Percentiles rank a stretch among this genome's conserved stretches.
phyloP scores from a whole-genome alignment of 441 rosid species.

The Euphorbia corollata region DNA sequence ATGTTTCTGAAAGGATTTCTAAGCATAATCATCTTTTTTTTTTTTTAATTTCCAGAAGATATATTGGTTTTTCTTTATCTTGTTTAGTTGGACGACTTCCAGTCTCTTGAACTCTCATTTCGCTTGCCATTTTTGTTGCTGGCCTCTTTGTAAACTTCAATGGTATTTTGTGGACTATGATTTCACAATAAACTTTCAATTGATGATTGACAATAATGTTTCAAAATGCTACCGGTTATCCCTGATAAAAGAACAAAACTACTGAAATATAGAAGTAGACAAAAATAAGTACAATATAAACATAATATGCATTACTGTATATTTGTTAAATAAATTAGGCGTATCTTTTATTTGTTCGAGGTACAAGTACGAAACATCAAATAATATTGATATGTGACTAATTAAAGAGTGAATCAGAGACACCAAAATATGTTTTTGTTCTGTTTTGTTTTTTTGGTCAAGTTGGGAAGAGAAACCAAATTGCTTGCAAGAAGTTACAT shows the following conservation, averaged over 20 bases:
- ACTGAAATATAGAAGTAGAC: background rate
- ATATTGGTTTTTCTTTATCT: slow-evolving; percentile 1
- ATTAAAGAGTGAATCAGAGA: background rate
- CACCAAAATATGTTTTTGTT: background rate
- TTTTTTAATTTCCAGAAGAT: background rate
- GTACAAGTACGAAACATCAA: no score
- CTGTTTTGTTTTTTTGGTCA: background rate
- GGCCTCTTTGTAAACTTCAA: background rate
- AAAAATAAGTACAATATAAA: no score
- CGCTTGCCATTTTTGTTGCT: background rate
- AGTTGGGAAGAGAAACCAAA: background rate
- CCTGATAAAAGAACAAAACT: no score
- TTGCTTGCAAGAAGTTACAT: background rate
- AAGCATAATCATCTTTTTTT: slow-evolving; percentile 13
- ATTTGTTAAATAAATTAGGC: no score
- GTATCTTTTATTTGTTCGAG: no score
- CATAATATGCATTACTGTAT: no score
- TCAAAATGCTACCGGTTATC: no score
- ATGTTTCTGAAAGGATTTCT: slow-evolving; percentile 20
- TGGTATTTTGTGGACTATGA: background rate
- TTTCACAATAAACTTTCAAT: background rate
- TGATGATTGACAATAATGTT: no score
- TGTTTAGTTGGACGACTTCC: no score
- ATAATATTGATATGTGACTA: background rate
- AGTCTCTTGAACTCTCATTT: background rate